Conservation (phyloP, 306 rosid species). For the Sesbania bispinosa region DNA sequence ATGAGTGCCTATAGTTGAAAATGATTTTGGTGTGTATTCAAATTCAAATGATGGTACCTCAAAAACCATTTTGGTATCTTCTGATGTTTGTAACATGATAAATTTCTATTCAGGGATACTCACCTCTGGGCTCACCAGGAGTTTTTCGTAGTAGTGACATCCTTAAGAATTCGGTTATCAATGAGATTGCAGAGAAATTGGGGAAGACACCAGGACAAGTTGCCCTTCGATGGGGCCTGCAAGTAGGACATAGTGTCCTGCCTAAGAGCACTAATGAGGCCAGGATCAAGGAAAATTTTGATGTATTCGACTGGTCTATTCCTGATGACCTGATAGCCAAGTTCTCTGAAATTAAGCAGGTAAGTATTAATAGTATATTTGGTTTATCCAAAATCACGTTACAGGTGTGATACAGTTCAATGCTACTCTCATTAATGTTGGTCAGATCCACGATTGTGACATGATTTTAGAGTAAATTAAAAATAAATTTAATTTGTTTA, state of each 20-base stretch:
- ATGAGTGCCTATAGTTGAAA: too few relatives aligned
- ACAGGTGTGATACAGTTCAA: too few relatives aligned
- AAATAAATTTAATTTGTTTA: too few relatives aligned
- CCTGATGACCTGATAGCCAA: slow-evolving; percentile 40
- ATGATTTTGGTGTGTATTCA: neutral
- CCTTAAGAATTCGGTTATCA: slow-evolving; percentile 42
- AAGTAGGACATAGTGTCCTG: slow-evolving; percentile 67
- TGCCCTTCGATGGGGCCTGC: slow-evolving; percentile 73
- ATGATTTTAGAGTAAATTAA: too few relatives aligned
- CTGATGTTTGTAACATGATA: neutral
- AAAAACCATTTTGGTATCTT: neutral
- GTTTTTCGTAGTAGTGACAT: slow-evolving; percentile 36
- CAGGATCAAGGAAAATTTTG: slow-evolving; percentile 51
- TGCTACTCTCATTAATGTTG: too few relatives aligned
- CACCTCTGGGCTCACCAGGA: slow-evolving; percentile 64
- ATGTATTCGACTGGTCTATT: slow-evolving; percentile 60
- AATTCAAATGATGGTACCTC: neutral
- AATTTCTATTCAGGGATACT: slow-evolving; percentile 44
- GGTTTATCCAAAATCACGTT: too few relatives aligned
- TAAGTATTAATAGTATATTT: too few relatives aligned
- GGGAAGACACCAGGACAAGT: slow-evolving; percentile 73
- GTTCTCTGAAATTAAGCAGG: slow-evolving; percentile 56
- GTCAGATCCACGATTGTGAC: too few relatives aligned
- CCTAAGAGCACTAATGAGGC: slow-evolving; percentile 62
- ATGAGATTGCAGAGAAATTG: slow-evolving; percentile 44